phyloP scores from a whole-genome alignment of 306 rosid species.

The Citrullus colocynthis region DNA sequence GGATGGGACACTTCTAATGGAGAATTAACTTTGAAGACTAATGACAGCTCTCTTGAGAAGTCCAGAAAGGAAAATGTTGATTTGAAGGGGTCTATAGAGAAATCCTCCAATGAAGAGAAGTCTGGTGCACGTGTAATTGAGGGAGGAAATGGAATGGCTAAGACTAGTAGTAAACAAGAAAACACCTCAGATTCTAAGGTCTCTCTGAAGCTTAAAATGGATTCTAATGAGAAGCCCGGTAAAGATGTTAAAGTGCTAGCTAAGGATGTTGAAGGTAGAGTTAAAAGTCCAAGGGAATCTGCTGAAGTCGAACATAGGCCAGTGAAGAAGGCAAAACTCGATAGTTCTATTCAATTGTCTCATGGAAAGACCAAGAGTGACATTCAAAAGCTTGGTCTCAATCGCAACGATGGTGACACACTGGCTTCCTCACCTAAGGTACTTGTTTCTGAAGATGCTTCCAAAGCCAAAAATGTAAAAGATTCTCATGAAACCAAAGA shows the following conservation, averaged over 20 bases:
- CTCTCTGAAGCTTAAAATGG: slow-evolving; percentile 12
- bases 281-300: slow-evolving; percentile 1
- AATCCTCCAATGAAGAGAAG: slow-evolving; percentile 18
- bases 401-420: slow-evolving; percentile 9
- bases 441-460: slow-evolving; percentile 9
- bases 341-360: slow-evolving; percentile 16
- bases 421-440: slow-evolving; percentile 10
- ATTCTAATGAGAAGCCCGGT: slow-evolving; percentile 10
- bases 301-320: slow-evolving; percentile 25
- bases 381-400: slow-evolving; percentile 10
- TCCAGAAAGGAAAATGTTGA: slow-evolving; percentile 21
- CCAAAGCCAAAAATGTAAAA: slow-evolving; percentile 14
- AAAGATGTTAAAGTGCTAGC: slow-evolving; percentile 10
- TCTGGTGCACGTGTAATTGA: slow-evolving; percentile 4
- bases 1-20: slow-evolving; percentile 13
- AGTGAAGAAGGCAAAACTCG: slow-evolving; percentile 30
- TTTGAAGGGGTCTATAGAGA: slow-evolving; percentile 7
- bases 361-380: slow-evolving; percentile 10
- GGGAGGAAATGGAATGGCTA: slow-evolving; percentile 5
- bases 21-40: slow-evolving; percentile 13
- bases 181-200: slow-evolving; percentile 6
- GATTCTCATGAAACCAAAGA: slow-evolving; percentile 24
- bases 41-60: slow-evolving; percentile 8
- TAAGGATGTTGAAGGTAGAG: slow-evolving; percentile 13
- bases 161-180: slow-evolving; percentile 5